Evolutionary conservation across 805 yeast species (phyloP).

Genomic region (Wickerhamomyces pijperi): DNA sequence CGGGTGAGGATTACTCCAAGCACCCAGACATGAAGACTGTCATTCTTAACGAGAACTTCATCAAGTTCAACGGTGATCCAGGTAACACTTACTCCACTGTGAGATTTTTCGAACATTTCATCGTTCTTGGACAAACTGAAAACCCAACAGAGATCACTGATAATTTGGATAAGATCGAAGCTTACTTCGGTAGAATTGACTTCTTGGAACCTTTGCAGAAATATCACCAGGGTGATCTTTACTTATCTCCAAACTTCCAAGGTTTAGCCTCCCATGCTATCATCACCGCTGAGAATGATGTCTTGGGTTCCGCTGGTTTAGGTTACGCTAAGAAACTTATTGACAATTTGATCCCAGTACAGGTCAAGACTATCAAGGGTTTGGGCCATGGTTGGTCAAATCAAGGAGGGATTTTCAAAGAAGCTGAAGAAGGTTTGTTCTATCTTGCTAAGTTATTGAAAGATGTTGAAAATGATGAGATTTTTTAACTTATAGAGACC

Average conservation of each 20-base stretch:
- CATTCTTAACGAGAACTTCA: neutral
- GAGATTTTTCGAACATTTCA: neutral
- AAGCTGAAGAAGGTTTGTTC: neutral
- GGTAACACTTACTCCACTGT: neutral
- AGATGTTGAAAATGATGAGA: neutral
- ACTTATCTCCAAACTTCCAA: constrained; percentile 1
- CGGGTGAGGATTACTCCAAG: constrained; percentile 1
- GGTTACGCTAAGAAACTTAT: constrained; percentile 1
- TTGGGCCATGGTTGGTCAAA: neutral
- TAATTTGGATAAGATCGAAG: neutral
- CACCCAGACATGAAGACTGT: neutral
- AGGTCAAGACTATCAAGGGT: neutral
- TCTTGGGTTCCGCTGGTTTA: neutral
- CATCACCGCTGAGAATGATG: constrained; percentile 1
- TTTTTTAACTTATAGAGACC: neutral
- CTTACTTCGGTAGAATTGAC: neutral
- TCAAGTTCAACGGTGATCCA: constrained; percentile 1
- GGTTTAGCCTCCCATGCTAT: constrained; percentile 1
- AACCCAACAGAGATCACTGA: neutral
- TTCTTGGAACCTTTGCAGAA: neutral
- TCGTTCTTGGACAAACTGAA: neutral
- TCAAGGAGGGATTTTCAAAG: neutral
- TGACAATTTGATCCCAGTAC: neutral
- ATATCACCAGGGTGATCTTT: neutral
- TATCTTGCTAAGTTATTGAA: neutral